Base-by-base conservation (phyloP, 352 stramenopile species). In the Globisporangium spiculum region DNA sequence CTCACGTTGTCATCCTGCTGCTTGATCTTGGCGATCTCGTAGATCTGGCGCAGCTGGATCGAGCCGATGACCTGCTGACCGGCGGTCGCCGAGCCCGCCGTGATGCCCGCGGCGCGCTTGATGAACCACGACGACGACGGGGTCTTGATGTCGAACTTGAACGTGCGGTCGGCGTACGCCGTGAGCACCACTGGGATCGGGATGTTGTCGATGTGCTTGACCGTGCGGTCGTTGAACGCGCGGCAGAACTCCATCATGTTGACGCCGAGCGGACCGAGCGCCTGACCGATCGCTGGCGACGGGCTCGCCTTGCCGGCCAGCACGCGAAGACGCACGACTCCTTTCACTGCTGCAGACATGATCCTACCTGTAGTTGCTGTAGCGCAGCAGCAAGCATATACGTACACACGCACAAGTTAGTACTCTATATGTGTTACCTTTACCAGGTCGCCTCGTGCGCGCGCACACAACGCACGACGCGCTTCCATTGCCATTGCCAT, bases 231-330 rank as follows among this genome's bases (percentile, higher is more conserved):
- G 77, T 99, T 99, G 78, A 99, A 99, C 63, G 97, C 90, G 84
- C 99, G 99, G 89, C 97, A 99, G 81, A 99, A 99, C 80, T 99
- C 96, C 81, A 98, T 98, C 98, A 99, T 99, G 86, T 99, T 99
- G 50, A 99, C 95, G 69, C 97, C 98, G 4, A 99, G 83, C 48
- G 97, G 98, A 83, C 98, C 97, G 14, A 99, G 80, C 54, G 90
- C 89, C 78, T 97, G 86, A 68, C 90, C 90, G 75, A 97, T 97
- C 55, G 88, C 88, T 6, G 90, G 88, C 66, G 87, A 96, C 58
- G 90, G 90, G 75, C 80, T 90, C 56, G 90, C 90, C 76, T 96
- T 94, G 72, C 88, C 86, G 9, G 90, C 90, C 52, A 83, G 54
- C 65, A 97, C 89, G 67, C 87, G 87, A n/a, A 97, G 86, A 71